A percentile compares a stretch with the other conserved stretches of the same genome.
Conservation (phyloP, 768 basidiomycete species). For the Tulasnella sp. region DNA sequence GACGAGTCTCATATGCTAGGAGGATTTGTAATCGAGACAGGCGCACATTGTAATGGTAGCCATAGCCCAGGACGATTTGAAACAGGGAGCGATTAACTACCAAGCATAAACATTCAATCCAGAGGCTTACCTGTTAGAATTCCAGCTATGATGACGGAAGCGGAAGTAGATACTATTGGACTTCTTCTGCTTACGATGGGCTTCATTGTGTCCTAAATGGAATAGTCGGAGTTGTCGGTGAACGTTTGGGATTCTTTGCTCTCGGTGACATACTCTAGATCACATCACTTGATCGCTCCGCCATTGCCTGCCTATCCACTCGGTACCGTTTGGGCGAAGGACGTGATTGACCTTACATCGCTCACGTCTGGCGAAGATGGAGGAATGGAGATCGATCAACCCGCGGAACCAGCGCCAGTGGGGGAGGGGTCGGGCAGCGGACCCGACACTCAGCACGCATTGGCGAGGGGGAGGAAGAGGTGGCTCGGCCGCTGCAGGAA, state of each 20-base stretch:
- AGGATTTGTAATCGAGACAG: too few species aligned
- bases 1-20: too few species aligned
- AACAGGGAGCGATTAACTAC: too few species aligned
- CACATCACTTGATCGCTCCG: neutral
- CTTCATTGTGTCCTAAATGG: neutral
- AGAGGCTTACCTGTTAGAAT: neutral
- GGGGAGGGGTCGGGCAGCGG: constrained; percentile 27
- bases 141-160: neutral
- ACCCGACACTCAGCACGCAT: constrained; percentile 22
- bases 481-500: constrained; percentile 27
- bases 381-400: constrained; percentile 21
- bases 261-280: neutral
- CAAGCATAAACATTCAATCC: too few species aligned
- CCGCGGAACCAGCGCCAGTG: constrained; percentile 7
- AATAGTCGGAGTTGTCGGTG: neutral
- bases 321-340: constrained; percentile 70
- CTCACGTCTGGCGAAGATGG: constrained; percentile 48
- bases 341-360: constrained; percentile 51
- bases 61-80: too few species aligned
- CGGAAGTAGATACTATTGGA: neutral
- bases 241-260: neutral
- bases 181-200: neutral
- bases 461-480: constrained; percentile 28
- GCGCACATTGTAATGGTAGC: too few species aligned
- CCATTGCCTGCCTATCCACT: too few species aligned